phyloP scores from a whole-genome alignment of 352 stramenopile species.

The Pythium volutum region DNA sequence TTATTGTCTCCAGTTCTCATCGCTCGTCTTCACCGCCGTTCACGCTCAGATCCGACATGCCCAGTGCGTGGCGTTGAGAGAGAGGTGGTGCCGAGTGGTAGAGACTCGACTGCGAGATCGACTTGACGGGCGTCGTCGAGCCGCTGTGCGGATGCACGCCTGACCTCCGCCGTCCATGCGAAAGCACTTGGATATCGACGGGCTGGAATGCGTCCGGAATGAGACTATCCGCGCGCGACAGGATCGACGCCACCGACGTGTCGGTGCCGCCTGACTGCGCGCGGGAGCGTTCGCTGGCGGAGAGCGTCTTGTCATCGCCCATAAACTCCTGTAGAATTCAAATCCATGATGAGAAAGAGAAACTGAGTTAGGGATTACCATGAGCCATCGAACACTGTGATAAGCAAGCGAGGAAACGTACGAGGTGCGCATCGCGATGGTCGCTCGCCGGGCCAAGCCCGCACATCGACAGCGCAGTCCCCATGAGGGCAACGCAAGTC shows the following conservation, averaged over 20 bases:
- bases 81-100: neutral
- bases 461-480: constrained; percentile 37
- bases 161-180: constrained; percentile 20
- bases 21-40: constrained; percentile 8
- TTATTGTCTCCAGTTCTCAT: neutral
- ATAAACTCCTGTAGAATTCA: constrained; percentile 19
- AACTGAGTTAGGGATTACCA: constrained; percentile 17
- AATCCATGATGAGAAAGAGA: neutral
- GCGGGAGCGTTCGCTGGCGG: constrained; percentile 22
- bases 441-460: constrained; percentile 27
- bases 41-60: constrained; percentile 3
- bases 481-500: constrained; percentile 36
- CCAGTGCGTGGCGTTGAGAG: constrained; percentile 6
- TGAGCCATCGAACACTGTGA: constrained; percentile 10
- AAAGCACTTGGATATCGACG: constrained; percentile 36
- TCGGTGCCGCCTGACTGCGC: constrained; percentile 26
- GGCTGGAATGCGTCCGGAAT: constrained; percentile 33
- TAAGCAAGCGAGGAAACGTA: constrained; percentile 11
- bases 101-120: constrained; percentile 7
- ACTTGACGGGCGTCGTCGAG: constrained; percentile 20
- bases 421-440: constrained; percentile 21
- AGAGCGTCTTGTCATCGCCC: constrained; percentile 23
- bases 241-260: constrained; percentile 30
- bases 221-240: constrained; percentile 26
- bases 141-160: constrained; percentile 23